These are phyloP conservation scores for Fusarium gaditjirri DNA, from an alignment of 2,329 filamentous ascomycete genomes.

Conservation along the genomic window DNA sequence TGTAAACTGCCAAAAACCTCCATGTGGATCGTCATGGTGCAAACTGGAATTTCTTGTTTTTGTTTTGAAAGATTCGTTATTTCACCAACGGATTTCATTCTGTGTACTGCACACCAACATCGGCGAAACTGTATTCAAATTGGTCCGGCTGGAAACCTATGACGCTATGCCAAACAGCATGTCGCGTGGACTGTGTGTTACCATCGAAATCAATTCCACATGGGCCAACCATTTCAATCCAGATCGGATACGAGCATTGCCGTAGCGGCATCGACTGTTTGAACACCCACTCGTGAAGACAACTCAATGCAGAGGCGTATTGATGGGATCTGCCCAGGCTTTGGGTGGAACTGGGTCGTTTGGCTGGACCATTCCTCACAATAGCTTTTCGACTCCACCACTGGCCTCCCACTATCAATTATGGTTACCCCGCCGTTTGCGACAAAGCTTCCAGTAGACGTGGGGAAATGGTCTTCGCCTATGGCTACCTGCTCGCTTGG, in stretches of 20 bases:
- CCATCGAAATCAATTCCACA: not conserved
- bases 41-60: not conserved
- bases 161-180: constrained; percentile 22
- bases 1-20: not conserved
- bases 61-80: not conserved
- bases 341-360: constrained; percentile 31
- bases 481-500: constrained; percentile 23
- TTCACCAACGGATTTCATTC: not conserved
- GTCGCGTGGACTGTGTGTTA: not conserved
- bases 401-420: constrained; percentile 29
- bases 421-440: constrained; percentile 44
- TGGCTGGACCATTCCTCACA: constrained; percentile 25
- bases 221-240: not conserved
- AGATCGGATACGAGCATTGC: not conserved
- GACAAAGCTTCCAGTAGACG: constrained; percentile 36
- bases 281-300: not conserved
- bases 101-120: constrained; percentile 1
- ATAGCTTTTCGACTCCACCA: constrained; percentile 39
- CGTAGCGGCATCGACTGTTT: not conserved
- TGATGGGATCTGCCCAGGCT: not conserved
- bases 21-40: not conserved
- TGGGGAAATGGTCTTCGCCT: constrained; percentile 40
- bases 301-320: not conserved
- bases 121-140: constrained; percentile 21
- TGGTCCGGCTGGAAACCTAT: constrained; percentile 11